Evolutionary conservation across 176 grass and related monocot genomes (phyloP), one percentile per base, ranked within the genome.

Genomic region (Triticum turgidum): DNA sequence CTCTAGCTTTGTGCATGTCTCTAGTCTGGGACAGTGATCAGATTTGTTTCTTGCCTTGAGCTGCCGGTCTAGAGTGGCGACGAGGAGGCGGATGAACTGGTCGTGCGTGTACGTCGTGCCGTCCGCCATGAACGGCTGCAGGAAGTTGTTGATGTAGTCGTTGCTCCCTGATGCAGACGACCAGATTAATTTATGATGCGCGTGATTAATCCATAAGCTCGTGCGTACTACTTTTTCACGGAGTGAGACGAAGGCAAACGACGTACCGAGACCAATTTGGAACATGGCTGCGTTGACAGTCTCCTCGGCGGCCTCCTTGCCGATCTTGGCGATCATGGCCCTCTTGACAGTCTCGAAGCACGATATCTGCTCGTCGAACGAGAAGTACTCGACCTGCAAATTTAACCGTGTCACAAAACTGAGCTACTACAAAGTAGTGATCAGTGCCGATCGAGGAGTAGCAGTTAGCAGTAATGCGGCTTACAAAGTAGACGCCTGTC

Each of bases 121-220:
- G 39, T 99, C 97, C 67, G 90, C 94, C 87, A 99, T 91, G 87
- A 99, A 90, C 59, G 97, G 89, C 77, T 94, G 88, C 86, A 99
- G 62, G 90, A 94, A 99, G 87, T 99, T 99, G 82, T 96, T 99
- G 86, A 98, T 89, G 77, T 99, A 99, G 76, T 96, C 97, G 63
- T 99, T 99, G 97, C 97, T 99, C 79, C 97, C 97, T 98, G 7
- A 18, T 76, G 22, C 59, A 79, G 25, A 76, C 61, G 32, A 71
- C 11, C 13, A 80, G 0, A 13, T 42, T 5, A 20, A 39, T 37
- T 9, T 22, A 6, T 9, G 54, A 58, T n/a, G 18, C 51, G 0
- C 15, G 11, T 7, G 5, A 0, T 51, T 18, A 3, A 18, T 32
- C 73, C 44, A 54, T 32, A 5, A 20, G 73, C 27, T 33, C 27